Base-by-base conservation (phyloP, 2,329 filamentous ascomycete species). In the Colletotrichum orchidophilum region DNA sequence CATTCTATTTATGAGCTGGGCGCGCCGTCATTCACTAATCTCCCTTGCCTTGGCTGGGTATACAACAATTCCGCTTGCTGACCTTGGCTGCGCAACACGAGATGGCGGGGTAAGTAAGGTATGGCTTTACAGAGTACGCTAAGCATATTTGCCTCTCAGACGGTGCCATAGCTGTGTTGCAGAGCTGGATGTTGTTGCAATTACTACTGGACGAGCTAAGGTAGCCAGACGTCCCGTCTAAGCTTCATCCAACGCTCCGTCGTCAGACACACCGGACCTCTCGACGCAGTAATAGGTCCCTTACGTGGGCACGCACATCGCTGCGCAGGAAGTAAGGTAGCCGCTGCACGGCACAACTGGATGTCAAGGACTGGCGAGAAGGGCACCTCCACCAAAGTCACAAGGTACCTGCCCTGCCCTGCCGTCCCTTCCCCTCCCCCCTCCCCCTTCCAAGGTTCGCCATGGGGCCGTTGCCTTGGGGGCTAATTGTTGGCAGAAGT, bases 401-500 rank as follows among this genome's bases (percentile, higher is more conserved):
- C 39, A 3, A 46, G 39, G 39, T 46, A 46, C 39, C 39, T 11
- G n/a, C 39, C 54, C 31, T 57, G n/a, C 39, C 54, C 31, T 57
- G 54, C 54, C 54, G 29, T 24, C 54, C 29, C 29, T 26, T 39
- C 18, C 33, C 63, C 62, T 70, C 42, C 39, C 46, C 27, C 26
- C 31, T 54, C 57, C 46, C 24, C 67, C 35, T 42, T 71, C 68
- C 21, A 27, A 31, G 58, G 46, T 60, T 59, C 42, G 33, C 11
- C 49, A 15, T 63, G 24, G 60, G 29, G 46, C 31, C 24, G 13
- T 15, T 53, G 64, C 31, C 21, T 63, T 31, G 42, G 58, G 49
- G 58, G 42, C 46, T 46, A 13, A 31, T n/a, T 39, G 26, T 68
- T 35, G 50, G 39, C 68, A 68, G 50, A 42, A 67, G 59, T 62